phyloP scores from a whole-genome alignment of 805 yeast genomes.

The Yamadazyma endophytica region DNA sequence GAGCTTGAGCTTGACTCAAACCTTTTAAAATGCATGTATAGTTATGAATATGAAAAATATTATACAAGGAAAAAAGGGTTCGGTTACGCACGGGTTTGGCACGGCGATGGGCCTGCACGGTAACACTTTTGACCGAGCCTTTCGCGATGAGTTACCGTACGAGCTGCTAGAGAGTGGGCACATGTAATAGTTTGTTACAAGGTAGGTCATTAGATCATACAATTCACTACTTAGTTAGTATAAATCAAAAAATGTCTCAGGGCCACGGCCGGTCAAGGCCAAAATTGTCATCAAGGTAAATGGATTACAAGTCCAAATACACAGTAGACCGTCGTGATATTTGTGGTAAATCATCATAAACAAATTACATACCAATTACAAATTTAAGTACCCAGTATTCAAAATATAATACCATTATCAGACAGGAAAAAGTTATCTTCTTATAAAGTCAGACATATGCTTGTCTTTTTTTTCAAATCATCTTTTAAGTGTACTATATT shows the following conservation, averaged over 20 bases:
- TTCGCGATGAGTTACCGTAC: no score
- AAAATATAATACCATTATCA: conserved; percentile 24
- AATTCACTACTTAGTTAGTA: no score
- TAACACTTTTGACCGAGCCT: no score
- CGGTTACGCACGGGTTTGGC: conserved; percentile 1
- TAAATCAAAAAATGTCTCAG: no score
- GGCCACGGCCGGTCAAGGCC: conserved; percentile 56
- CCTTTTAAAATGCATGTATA: not conserved
- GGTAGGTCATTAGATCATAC: no score
- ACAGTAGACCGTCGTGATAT: conserved; percentile 52
- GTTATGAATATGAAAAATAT: no score
- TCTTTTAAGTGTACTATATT: conserved; percentile 38
- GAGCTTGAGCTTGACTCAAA: conserved; percentile 1
- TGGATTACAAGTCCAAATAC: conserved; percentile 42
- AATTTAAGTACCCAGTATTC: conserved; percentile 7
- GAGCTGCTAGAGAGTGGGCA: no score
- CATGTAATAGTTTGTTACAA: no score
- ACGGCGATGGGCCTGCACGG: not conserved
- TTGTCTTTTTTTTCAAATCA: conserved; percentile 82
- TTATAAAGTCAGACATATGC: conserved; percentile 90
- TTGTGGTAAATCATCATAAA: conserved; percentile 46
- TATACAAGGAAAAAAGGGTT: not conserved
- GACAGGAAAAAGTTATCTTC: conserved; percentile 59
- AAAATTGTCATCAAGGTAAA: conserved; percentile 39
- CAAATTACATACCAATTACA: conserved; percentile 10